A percentile compares a stretch with the other conserved stretches of the same genome.
These are phyloP conservation scores for Phytophthora melonis DNA, from an alignment of 352 stramenopile species.

Conservation along the genomic window DNA sequence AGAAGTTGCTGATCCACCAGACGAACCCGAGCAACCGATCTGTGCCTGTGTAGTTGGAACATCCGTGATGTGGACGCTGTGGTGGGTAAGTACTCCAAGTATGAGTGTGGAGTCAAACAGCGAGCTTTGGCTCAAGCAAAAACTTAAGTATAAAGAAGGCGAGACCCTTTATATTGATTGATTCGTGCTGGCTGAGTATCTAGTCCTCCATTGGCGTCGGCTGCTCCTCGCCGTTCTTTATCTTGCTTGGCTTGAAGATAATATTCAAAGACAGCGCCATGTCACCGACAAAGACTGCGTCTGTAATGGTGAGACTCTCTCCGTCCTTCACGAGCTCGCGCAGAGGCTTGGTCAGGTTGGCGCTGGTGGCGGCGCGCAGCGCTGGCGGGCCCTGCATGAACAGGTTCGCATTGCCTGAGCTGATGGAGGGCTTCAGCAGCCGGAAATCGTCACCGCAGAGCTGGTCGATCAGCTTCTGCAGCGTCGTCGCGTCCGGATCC, in stretches of 20 bases:
- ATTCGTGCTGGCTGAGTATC: neutral
- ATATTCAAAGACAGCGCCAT: constrained; percentile 79
- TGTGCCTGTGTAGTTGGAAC: constrained; percentile 13
- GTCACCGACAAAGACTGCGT: constrained; percentile 92
- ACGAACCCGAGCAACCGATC: constrained; percentile 11
- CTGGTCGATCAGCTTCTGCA: constrained; percentile 74
- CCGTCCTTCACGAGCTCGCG: constrained; percentile 89
- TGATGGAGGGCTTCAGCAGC: constrained; percentile 79
- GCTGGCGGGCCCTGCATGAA: constrained; percentile 85
- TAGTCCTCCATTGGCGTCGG: too few species aligned
- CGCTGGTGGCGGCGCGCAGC: constrained; percentile 91
- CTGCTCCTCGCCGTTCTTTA: constrained; percentile 34
- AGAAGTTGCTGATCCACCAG: constrained; percentile 31
- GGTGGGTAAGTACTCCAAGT: neutral
- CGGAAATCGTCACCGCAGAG: constrained; percentile 69
- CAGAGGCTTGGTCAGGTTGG: constrained; percentile 93
- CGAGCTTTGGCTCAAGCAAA: neutral
- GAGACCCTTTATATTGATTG: constrained; percentile 22
- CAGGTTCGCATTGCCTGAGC: constrained; percentile 64
- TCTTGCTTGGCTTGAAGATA: constrained; percentile 46
- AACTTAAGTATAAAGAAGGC: neutral
- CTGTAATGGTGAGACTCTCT: constrained; percentile 94
- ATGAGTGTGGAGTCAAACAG: neutral
- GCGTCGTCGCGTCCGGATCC: constrained; percentile 56
- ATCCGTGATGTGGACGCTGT: neutral